phyloP scores from a whole-genome alignment of 176 grass and related monocot species.

The Hsuehochloa calcarea region DNA sequence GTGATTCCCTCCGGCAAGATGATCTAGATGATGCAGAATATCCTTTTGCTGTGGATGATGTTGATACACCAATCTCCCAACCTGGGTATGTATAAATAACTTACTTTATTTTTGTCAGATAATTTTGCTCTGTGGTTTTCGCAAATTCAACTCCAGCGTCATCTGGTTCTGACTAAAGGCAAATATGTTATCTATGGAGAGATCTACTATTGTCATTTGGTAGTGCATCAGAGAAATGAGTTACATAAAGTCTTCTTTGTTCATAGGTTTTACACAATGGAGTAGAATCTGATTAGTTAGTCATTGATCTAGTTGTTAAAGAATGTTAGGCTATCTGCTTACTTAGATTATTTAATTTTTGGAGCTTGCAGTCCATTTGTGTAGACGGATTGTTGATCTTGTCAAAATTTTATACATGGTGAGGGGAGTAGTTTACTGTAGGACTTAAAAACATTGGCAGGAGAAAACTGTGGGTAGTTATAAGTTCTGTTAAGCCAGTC shows the following conservation, averaged over 20 bases:
- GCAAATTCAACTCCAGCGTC: not conserved
- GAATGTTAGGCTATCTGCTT: conserved; percentile 9
- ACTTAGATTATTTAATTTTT: not conserved
- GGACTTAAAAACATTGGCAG: not conserved
- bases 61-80: conserved; percentile 71
- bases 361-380: not conserved
- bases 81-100: conserved; percentile 53
- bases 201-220: not conserved
- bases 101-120: not conserved
- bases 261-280: not conserved
- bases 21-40: conserved; percentile 82
- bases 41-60: conserved; percentile 92
- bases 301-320: conserved; percentile 13
- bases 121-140: conserved; percentile 1
- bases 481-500: not conserved
- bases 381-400: not conserved
- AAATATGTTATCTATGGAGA: not conserved
- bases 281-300: not conserved
- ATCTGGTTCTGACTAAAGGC: not conserved
- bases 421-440: too few relatives aligned
- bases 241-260: not conserved
- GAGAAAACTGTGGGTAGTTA: too few relatives aligned
- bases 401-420: not conserved
- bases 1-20: conserved; percentile 69
- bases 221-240: not conserved